A percentile compares a stretch with the other conserved stretches of the same genome.
These are phyloP conservation scores for Nemania sp. DNA, from an alignment of 2,329 filamentous ascomycete species.

Conservation along the genomic window DNA sequence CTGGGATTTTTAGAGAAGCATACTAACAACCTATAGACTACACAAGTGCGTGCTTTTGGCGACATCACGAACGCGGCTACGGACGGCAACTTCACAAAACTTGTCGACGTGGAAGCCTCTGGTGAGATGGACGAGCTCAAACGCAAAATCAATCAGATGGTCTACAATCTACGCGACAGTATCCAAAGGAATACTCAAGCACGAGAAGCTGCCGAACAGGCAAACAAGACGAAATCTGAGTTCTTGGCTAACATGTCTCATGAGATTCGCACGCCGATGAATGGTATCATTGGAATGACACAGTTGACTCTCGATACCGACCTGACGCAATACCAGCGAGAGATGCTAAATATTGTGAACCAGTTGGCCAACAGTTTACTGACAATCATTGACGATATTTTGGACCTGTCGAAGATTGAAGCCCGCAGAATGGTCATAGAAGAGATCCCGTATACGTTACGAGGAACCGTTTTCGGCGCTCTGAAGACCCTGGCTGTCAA, in stretches of 20 bases:
- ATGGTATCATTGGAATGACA: slow-evolving; percentile 98
- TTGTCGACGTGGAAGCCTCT: slow-evolving; percentile 94
- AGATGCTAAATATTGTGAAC: slow-evolving; percentile 98
- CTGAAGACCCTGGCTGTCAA: slow-evolving; percentile 96
- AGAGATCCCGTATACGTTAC: slow-evolving; percentile 92
- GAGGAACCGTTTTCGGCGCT: slow-evolving; percentile 94
- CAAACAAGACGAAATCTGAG: slow-evolving; percentile 97
- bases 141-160: slow-evolving; percentile 99
- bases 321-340: slow-evolving; percentile 89
- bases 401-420: slow-evolving; percentile 81
- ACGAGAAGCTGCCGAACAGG: slow-evolving; percentile 91
- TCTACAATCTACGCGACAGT: slow-evolving; percentile 90
- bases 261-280: slow-evolving; percentile 96
- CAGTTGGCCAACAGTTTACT: slow-evolving; percentile 93
- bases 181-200: slow-evolving; percentile 96
- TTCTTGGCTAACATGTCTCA: slow-evolving; percentile 99
- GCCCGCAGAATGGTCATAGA: slow-evolving; percentile 98
- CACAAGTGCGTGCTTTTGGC: slow-evolving; percentile 95
- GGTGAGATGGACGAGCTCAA: slow-evolving; percentile 99
- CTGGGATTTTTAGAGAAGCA: neutral
- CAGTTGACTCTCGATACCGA: slow-evolving; percentile 94
- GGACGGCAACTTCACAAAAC: slow-evolving; percentile 94
- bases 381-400: slow-evolving; percentile 90
- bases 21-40: slow-evolving; percentile 62
- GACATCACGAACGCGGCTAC: slow-evolving; percentile 98